A percentile compares a stretch with the other conserved stretches of the same genome.
These are phyloP conservation scores for Sechiopsis laciniata DNA, from an alignment of 306 rosid genomes.

Conservation along the genomic window DNA sequence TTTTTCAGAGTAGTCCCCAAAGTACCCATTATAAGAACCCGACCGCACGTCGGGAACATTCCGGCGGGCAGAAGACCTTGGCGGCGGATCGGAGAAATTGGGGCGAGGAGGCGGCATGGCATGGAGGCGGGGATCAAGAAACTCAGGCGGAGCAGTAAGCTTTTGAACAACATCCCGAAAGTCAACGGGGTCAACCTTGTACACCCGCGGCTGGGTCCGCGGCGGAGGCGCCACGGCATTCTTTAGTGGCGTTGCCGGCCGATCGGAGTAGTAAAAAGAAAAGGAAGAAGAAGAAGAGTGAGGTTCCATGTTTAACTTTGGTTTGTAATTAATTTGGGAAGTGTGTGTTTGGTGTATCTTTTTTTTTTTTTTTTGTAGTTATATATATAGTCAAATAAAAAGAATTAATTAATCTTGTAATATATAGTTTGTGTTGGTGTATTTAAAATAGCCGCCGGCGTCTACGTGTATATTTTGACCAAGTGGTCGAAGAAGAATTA, in stretches of 20 bases:
- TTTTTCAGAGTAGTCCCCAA: neutral
- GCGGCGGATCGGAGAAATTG: constrained; percentile 1
- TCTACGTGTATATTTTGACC: neutral
- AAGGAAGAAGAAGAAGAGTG: constrained; percentile 9
- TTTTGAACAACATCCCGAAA: constrained; percentile 50
- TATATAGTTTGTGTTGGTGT: neutral
- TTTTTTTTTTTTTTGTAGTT: too few relatives aligned
- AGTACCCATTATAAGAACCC: neutral
- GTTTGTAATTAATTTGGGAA: too few relatives aligned
- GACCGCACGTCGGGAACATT: neutral
- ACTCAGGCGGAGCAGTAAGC: constrained; percentile 46
- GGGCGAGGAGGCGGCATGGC: constrained; percentile 18
- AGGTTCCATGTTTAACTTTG: neutral
- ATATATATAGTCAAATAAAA: too few relatives aligned
- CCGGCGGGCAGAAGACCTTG: neutral
- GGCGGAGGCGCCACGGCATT: constrained; percentile 38
- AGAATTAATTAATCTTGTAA: too few relatives aligned
- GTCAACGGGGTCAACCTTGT: constrained; percentile 43
- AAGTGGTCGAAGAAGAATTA: neutral
- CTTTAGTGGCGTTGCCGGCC: constrained; percentile 29
- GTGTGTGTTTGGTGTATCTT: neutral
- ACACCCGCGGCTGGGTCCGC: constrained; percentile 28
- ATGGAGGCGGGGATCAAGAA: constrained; percentile 32
- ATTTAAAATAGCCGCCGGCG: constrained; percentile 5
- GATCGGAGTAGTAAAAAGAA: constrained; percentile 20